A percentile compares a stretch with the other conserved stretches of the same genome.
phyloP scores from a whole-genome alignment of 1,284 basidiomycete genomes.

The Puccinia horiana region DNA sequence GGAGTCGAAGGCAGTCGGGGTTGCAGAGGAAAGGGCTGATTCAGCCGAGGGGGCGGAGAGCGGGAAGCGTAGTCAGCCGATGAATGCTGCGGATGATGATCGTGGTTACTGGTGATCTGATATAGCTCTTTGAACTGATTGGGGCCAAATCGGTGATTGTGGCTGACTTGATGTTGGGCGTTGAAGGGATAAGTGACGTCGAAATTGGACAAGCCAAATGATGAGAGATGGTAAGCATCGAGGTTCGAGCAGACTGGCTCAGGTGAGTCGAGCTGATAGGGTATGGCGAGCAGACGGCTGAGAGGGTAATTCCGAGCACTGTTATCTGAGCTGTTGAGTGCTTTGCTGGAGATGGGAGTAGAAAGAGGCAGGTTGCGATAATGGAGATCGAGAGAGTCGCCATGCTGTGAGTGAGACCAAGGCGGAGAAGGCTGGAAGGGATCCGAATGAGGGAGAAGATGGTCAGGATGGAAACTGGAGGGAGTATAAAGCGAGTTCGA shows the following conservation, averaged over 20 bases:
- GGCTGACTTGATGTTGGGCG: neutral
- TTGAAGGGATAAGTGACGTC: slow-evolving; percentile 18
- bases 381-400: slow-evolving; percentile 28
- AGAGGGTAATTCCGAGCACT: neutral
- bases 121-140: neutral
- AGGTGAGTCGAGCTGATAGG: slow-evolving; percentile 10
- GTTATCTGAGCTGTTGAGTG: neutral
- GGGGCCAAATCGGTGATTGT: neutral
- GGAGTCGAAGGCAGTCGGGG: neutral
- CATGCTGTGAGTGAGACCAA: slow-evolving; percentile 33
- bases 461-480: slow-evolving; percentile 13
- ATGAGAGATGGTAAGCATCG: slow-evolving; percentile 23
- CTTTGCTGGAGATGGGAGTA: slow-evolving; percentile 26
- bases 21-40: neutral
- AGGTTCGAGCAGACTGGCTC: slow-evolving; percentile 27
- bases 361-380: slow-evolving; percentile 34
- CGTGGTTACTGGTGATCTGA: neutral
- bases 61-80: neutral
- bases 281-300: slow-evolving; percentile 25
- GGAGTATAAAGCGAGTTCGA: neutral
- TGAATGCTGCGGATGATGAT: neutral
- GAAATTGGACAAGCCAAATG: slow-evolving; percentile 27
- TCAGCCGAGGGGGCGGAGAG: neutral
- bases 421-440: slow-evolving; percentile 23
- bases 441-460: slow-evolving; percentile 27